Conservation (phyloP, 352 stramenopile species). For the Phytophthora quininea region DNA sequence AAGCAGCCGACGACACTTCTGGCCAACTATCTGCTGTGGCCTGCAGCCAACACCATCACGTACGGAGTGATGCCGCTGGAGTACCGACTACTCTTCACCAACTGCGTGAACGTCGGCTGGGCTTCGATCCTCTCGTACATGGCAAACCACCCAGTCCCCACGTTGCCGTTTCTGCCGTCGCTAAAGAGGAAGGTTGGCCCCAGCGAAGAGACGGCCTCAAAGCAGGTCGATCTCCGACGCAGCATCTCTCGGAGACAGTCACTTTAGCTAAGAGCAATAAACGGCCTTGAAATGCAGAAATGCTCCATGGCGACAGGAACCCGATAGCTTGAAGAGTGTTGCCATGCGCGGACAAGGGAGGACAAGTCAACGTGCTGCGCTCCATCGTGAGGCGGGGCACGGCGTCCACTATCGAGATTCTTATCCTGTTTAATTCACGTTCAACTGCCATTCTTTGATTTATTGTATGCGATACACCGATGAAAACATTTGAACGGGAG, state of each 20-base stretch:
- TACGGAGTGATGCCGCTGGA: conserved; percentile 39
- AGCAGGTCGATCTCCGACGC: neutral
- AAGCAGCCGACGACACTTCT: conserved; percentile 32
- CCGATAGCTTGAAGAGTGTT: too few species aligned
- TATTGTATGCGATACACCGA: too few species aligned
- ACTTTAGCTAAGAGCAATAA: neutral
- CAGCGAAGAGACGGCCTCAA: neutral
- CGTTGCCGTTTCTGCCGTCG: conserved; percentile 7
- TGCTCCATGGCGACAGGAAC: too few species aligned
- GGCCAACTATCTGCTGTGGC: conserved; percentile 47
- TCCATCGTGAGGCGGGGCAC: too few species aligned
- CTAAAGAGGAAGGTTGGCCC: neutral
- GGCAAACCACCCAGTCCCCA: conserved; percentile 18
- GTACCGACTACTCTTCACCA: conserved; percentile 37
- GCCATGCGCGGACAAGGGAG: too few species aligned
- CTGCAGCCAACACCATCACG: conserved; percentile 36
- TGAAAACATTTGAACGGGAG: too few species aligned
- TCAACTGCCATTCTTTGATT: too few species aligned
- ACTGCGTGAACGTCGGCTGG: conserved; percentile 40
- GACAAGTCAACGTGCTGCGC: too few species aligned
- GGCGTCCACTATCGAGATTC: too few species aligned
- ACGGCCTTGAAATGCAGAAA: too few species aligned
- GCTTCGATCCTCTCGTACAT: conserved; percentile 34
- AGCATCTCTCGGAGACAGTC: neutral
- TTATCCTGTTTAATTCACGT: too few species aligned